These are phyloP conservation scores for Pseudocercospora fijiensis DNA, from an alignment of 2,329 filamentous ascomycete species.

Conservation along the genomic window DNA sequence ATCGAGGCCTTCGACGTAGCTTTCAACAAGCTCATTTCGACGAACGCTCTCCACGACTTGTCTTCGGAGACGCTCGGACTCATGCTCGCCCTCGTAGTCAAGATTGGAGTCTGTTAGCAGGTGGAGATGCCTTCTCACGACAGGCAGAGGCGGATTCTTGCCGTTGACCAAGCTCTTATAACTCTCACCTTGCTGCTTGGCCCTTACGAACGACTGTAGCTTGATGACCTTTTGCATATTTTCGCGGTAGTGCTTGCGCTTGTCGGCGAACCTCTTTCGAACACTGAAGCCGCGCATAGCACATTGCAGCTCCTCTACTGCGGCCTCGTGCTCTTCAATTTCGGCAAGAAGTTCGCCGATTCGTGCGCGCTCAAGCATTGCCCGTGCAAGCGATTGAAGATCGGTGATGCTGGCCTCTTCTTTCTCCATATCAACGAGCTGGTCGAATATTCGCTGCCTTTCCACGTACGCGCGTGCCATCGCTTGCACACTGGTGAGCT, in stretches of 20 bases:
- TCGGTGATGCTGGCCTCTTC: slow-evolving; percentile 65
- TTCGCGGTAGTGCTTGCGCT: slow-evolving; percentile 83
- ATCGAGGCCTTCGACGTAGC: slow-evolving; percentile 97
- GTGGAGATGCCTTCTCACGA: slow-evolving; percentile 97
- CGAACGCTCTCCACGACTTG: slow-evolving; percentile 96
- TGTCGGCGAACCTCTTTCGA: slow-evolving; percentile 73
- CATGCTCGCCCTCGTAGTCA: slow-evolving; percentile 97
- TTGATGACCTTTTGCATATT: slow-evolving; percentile 99
- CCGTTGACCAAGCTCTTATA: slow-evolving; percentile 96
- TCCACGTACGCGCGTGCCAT: slow-evolving; percentile 64
- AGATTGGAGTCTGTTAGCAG: slow-evolving; percentile 97
- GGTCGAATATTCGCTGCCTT: slow-evolving; percentile 59
- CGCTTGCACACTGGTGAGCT: slow-evolving; percentile 65
- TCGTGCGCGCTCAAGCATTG: slow-evolving; percentile 72
- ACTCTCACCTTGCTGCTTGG: slow-evolving; percentile 92
- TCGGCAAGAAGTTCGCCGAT: slow-evolving; percentile 73
- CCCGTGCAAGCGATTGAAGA: slow-evolving; percentile 74
- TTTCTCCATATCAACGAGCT: slow-evolving; percentile 69
- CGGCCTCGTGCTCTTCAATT: slow-evolving; percentile 79
- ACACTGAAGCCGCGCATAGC: slow-evolving; percentile 71
- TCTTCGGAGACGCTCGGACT: slow-evolving; percentile 92
- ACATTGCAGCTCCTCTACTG: slow-evolving; percentile 71
- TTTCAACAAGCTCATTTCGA: slow-evolving; percentile 94
- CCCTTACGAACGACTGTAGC: slow-evolving; percentile 93
- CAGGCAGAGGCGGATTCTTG: slow-evolving; percentile 94